Percentiles rank a stretch among this genome's conserved stretches.
Evolutionary conservation across 306 rosid species (phyloP).

Genomic region (Malus sylvestris): DNA sequence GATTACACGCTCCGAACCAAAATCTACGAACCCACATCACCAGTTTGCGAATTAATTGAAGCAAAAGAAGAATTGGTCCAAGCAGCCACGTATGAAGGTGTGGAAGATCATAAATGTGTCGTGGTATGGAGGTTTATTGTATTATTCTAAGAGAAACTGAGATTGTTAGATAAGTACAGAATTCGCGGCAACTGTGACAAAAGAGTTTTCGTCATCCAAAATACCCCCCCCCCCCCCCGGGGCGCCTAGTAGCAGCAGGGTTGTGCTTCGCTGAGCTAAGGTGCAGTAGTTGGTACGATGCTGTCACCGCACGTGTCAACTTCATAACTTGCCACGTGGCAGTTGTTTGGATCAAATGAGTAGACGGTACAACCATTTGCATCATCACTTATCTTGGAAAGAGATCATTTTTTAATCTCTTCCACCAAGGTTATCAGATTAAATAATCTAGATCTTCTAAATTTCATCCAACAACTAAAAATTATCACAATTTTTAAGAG

Average conservation of each 20-base stretch:
- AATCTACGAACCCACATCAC: conserved; percentile 19
- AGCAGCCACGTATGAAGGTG: neutral
- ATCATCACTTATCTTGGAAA: too few relatives aligned
- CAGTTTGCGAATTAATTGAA: conserved; percentile 15
- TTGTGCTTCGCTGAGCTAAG: neutral
- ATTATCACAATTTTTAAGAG: too few relatives aligned
- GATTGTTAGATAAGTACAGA: conserved; percentile 20
- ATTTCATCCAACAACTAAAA: too few relatives aligned
- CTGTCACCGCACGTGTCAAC: neutral
- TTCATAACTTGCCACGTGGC: neutral
- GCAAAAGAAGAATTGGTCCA: conserved; percentile 9
- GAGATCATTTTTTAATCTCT: too few relatives aligned
- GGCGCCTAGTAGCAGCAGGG: neutral
- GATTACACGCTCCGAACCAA: conserved; percentile 15
- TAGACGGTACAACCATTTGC: too few relatives aligned
- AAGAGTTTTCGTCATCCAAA: neutral
- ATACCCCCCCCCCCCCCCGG: too few relatives aligned
- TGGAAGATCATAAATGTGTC: conserved; percentile 7
- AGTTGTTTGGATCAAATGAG: neutral
- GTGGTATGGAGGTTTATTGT: conserved; percentile 17
- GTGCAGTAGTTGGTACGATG: neutral
- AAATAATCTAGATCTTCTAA: too few relatives aligned
- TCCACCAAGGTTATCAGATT: fast-evolving
- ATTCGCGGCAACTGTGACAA: neutral
- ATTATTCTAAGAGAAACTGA: neutral